Conservation (phyloP, 306 rosid genomes). For the Fragaria iinumae region DNA sequence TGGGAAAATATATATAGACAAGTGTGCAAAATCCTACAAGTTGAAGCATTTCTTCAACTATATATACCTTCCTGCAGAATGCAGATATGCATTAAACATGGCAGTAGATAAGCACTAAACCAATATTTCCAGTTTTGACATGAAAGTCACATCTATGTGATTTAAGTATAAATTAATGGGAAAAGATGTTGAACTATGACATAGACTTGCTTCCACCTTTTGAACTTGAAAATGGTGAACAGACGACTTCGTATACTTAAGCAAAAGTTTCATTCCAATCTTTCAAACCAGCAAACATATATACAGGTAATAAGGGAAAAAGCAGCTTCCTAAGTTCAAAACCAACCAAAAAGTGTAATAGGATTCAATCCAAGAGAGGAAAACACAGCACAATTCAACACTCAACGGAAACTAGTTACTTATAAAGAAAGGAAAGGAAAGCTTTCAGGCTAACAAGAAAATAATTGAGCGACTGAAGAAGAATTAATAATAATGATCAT, state of each 20-base stretch:
- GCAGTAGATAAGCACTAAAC: too few relatives aligned
- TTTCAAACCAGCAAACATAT: slow-evolving; percentile 47
- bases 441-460: slow-evolving; percentile 14
- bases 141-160: slow-evolving; percentile 49
- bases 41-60: slow-evolving; percentile 37
- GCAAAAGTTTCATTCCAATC: slow-evolving; percentile 23
- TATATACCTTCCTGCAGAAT: slow-evolving; percentile 38
- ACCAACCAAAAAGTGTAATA: slow-evolving; percentile 33
- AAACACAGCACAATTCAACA: slow-evolving; percentile 10
- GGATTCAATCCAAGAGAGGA: slow-evolving; percentile 30
- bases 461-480: slow-evolving; percentile 12
- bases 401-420: not conserved
- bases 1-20: not conserved
- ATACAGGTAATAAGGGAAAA: slow-evolving; percentile 45
- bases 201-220: slow-evolving; percentile 32
- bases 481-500: not conserved
- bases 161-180: not conserved
- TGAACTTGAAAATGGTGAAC: slow-evolving; percentile 23
- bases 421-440: slow-evolving; percentile 8
- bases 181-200: slow-evolving; percentile 9
- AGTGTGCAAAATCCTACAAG: slow-evolving; percentile 5
- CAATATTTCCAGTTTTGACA: slow-evolving; percentile 34
- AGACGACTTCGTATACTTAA: slow-evolving; percentile 12
- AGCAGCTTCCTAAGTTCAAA: slow-evolving; percentile 50
- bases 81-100: slow-evolving; percentile 17